Conservation (phyloP, 768 basidiomycete genomes). For the Mycena rebaudengoi region DNA sequence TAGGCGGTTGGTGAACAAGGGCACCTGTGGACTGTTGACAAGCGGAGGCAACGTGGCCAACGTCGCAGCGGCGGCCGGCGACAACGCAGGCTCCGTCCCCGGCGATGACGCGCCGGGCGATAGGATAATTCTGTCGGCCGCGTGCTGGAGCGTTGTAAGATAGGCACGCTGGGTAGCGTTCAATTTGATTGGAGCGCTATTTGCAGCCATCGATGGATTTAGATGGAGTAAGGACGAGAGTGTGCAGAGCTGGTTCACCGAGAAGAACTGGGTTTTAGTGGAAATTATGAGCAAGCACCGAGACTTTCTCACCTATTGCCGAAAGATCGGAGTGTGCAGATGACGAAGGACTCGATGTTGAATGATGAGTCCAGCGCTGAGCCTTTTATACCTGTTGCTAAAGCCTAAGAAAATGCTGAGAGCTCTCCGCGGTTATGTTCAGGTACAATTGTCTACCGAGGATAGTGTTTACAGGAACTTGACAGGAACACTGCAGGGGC, state of each 20-base stretch:
- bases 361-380: neutral
- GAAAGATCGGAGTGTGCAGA: neutral
- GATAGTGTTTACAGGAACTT: neutral
- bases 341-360: neutral
- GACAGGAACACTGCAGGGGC: neutral
- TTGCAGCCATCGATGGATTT: neutral
- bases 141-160: neutral
- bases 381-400: neutral
- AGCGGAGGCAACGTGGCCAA: too few relatives aligned
- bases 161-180: neutral
- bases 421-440: neutral
- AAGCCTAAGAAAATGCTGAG: neutral
- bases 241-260: neutral
- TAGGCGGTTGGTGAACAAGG: too few relatives aligned
- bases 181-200: neutral
- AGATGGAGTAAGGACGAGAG: neutral
- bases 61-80: too few relatives aligned
- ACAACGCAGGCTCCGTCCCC: too few relatives aligned
- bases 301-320: neutral
- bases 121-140: too few relatives aligned
- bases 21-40: too few relatives aligned
- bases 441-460: neutral
- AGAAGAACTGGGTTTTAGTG: neutral
- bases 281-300: neutral
- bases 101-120: too few relatives aligned